A percentile compares a stretch with the other conserved stretches of the same genome.
These are phyloP conservation scores for Leucocoprinus birnbaumii DNA, from an alignment of 768 basidiomycete genomes.

Conservation along the genomic window DNA sequence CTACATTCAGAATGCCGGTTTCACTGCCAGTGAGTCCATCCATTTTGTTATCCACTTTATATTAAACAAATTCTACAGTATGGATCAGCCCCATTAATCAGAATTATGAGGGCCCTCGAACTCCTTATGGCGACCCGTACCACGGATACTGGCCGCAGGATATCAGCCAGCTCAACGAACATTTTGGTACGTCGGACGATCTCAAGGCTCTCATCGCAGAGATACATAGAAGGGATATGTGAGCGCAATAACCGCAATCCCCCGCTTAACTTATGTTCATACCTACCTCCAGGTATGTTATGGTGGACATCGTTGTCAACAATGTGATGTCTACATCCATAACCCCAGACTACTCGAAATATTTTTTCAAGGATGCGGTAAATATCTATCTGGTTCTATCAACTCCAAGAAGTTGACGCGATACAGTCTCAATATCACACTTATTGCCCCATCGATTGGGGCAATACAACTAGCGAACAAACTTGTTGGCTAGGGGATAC, in stretches of 20 bases:
- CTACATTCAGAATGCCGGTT: slow-evolving; percentile 81
- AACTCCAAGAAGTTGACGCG: slow-evolving; percentile 1
- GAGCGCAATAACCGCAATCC: slow-evolving; percentile 16
- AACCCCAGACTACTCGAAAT: slow-evolving; percentile 61
- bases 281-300: slow-evolving; percentile 52
- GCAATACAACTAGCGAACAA: slow-evolving; percentile 67
- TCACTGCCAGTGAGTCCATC: slow-evolving; percentile 58
- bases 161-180: slow-evolving; percentile 60
- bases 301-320: slow-evolving; percentile 85
- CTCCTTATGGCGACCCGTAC: slow-evolving; percentile 79
- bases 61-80: slow-evolving; percentile 33
- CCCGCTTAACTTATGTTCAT: not conserved
- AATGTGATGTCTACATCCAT: slow-evolving; percentile 75
- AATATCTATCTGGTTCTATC: slow-evolving; percentile 13
- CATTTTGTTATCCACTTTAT: not conserved
- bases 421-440: slow-evolving; percentile 67
- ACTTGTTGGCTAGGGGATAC: slow-evolving; percentile 83
- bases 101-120: slow-evolving; percentile 70
- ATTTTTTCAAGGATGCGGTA: slow-evolving; percentile 66
- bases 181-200: slow-evolving; percentile 73
- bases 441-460: slow-evolving; percentile 73
- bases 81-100: slow-evolving; percentile 85
- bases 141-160: slow-evolving; percentile 86
- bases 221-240: slow-evolving; percentile 74
- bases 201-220: slow-evolving; percentile 64